phyloP scores from a whole-genome alignment of 129 eudicot genomes.

The Tagetes patula region DNA sequence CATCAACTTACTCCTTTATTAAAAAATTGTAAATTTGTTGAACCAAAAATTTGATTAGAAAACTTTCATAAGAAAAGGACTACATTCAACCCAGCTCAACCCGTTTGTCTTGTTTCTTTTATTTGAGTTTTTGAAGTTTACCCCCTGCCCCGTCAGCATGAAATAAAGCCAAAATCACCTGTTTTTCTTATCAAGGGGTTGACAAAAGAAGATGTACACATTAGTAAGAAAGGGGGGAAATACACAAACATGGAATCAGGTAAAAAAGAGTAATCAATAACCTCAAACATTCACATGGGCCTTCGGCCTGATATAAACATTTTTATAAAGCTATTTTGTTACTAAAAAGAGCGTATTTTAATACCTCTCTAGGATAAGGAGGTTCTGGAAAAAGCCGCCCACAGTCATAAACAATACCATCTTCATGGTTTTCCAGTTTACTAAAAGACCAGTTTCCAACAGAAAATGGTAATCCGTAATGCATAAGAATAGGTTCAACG shows the following conservation, averaged over 20 bases:
- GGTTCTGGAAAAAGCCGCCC: constrained; percentile 98
- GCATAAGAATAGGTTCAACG: constrained; percentile 89
- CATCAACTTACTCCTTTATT: neutral
- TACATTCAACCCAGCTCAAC: neutral
- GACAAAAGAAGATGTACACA: neutral
- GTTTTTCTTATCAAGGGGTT: neutral
- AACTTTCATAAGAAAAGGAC: neutral
- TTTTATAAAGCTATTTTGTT: neutral
- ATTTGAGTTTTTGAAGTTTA: neutral
- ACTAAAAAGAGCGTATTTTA: constrained; percentile 10
- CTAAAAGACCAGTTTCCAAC: constrained; percentile 98
- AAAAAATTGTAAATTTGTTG: neutral
- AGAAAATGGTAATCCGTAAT: constrained; percentile 87
- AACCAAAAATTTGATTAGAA: neutral
- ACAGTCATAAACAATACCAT: constrained; percentile 79
- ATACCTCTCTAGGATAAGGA: constrained; percentile 96
- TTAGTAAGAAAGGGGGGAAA: neutral
- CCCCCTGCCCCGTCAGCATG: neutral
- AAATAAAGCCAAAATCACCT: neutral
- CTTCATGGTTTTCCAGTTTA: constrained; percentile 83
- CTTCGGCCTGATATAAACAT: neutral
- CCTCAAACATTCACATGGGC: neutral
- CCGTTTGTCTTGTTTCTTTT: neutral
- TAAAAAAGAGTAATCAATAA: neutral
- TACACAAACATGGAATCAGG: constrained; percentile 1